Evolutionary conservation across 2,329 filamentous ascomycete species (phyloP).

Genomic region (Penicillium sp.): DNA sequence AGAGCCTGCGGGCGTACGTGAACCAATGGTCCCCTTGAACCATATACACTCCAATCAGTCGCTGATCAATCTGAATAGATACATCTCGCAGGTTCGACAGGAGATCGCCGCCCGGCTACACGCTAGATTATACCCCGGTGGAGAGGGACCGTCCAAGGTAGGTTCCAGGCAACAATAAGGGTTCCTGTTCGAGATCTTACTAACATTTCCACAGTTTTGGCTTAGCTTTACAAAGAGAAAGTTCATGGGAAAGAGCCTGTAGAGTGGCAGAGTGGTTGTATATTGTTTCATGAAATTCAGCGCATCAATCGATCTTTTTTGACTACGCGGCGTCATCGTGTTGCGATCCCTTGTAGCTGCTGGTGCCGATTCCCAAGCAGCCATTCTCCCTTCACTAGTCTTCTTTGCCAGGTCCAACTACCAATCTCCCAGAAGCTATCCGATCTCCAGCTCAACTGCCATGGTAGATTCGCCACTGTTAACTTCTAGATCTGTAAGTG

Average conservation of each 20-base stretch:
- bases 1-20: constrained; percentile 80
- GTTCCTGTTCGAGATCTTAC: constrained; percentile 14
- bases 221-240: constrained; percentile 98
- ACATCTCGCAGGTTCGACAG: constrained; percentile 86
- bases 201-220: constrained; percentile 78
- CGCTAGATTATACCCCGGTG: constrained; percentile 83
- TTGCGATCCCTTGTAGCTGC: constrained; percentile 17
- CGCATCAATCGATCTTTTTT: constrained; percentile 32
- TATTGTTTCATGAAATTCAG: constrained; percentile 38
- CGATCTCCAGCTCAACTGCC: background rate
- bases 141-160: constrained; percentile 68
- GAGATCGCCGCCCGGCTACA: constrained; percentile 84
- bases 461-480: background rate
- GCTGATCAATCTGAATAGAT: constrained; percentile 38
- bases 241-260: constrained; percentile 97
- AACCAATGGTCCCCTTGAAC: background rate
- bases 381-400: constrained; percentile 4
- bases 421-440: background rate
- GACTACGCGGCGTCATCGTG: constrained; percentile 17
- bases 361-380: constrained; percentile 20
- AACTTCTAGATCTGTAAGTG: background rate
- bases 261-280: constrained; percentile 39
- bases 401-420: background rate
- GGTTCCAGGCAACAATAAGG: constrained; percentile 23
- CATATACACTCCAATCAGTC: background rate